Base-by-base conservation (phyloP, 306 rosid species). In the Cicer cuneatum region DNA sequence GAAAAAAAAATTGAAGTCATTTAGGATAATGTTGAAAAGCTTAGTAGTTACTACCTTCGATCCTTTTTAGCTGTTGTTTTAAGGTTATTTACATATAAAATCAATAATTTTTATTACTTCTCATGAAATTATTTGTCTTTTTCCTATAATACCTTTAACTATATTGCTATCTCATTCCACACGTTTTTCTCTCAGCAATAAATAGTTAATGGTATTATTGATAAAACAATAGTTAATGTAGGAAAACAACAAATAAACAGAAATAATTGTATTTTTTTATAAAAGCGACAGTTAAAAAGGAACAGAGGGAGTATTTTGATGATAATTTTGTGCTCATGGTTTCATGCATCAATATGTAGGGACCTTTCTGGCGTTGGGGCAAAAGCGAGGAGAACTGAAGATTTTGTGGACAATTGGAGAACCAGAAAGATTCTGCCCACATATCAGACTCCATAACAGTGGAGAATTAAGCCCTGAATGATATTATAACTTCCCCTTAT, bases 351-450 rank as follows among this genome's bases (percentile, higher is more conserved):
- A 66, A 78, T n/a, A n/a, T 82, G 79, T 86, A 95, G 99, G 99
- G 29, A 92, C 97, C 13, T 78, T 95, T 41, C 74, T 95, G 79
- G 59, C 88, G 58, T 24, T 95, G 81, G 99, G 93, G 52, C 75
- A 18, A 78, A 92, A 90, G 87, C 85, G 99, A 74, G 92, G 96
- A 6, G 98, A 95, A 64, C 70, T 95, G 6, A 73, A 46, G 71
- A 70, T 73, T 65, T 76, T 95, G 81, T 90, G 99, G 99, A 73
- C 66, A 12, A 80, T 60, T 66, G 98, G 99, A 51, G 98, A 89
- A 78, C 97, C 97, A 13, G 86, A 92, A 54, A 87, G 89, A 58
- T 76, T 75, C 12, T 95, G 99, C 70, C 97, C 92, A 4, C 99
- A 95, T 76, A 18, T 83, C 29, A 83, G 76, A 69, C 96, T 84